These are phyloP conservation scores for Ilyonectria destructans DNA, from an alignment of 2,329 filamentous ascomycete genomes.

Conservation along the genomic window DNA sequence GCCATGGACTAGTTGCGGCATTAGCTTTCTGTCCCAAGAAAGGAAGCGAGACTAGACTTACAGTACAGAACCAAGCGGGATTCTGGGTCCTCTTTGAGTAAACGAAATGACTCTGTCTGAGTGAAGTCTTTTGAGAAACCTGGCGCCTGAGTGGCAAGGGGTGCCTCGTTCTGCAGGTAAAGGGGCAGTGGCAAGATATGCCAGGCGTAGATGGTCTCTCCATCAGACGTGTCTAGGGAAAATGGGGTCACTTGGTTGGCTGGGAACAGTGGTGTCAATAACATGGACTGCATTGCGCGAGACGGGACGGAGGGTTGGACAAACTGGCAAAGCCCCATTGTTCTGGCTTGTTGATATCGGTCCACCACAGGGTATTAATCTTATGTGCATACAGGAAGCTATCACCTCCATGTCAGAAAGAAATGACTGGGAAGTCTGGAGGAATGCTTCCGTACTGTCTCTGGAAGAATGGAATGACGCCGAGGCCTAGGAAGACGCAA, in stretches of 20 bases:
- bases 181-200: slow-evolving; percentile 87
- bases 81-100: slow-evolving; percentile 76
- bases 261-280: slow-evolving; percentile 54
- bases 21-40: slow-evolving; percentile 31
- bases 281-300: slow-evolving; percentile 2
- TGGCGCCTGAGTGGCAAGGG: slow-evolving; percentile 68
- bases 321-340: slow-evolving; percentile 89
- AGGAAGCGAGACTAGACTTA: slow-evolving; percentile 54
- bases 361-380: slow-evolving; percentile 80
- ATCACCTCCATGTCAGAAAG: slow-evolving; percentile 33
- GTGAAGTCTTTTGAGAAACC: slow-evolving; percentile 71
- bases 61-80: slow-evolving; percentile 77
- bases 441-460: slow-evolving; percentile 73
- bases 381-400: slow-evolving; percentile 90
- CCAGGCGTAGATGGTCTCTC: slow-evolving; percentile 88
- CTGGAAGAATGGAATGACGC: slow-evolving; percentile 82
- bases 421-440: slow-evolving; percentile 49
- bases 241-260: slow-evolving; percentile 93
- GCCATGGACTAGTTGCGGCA: slow-evolving; percentile 69
- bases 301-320: slow-evolving; percentile 32
- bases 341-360: slow-evolving; percentile 83
- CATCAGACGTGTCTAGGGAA: slow-evolving; percentile 81
- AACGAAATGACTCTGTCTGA: slow-evolving; percentile 70
- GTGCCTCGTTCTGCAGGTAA: slow-evolving; percentile 80
- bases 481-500: slow-evolving; percentile 74